Evolutionary conservation across 2,329 filamentous ascomycete species (phyloP).

Genomic region (Sphaerulina populicola): DNA sequence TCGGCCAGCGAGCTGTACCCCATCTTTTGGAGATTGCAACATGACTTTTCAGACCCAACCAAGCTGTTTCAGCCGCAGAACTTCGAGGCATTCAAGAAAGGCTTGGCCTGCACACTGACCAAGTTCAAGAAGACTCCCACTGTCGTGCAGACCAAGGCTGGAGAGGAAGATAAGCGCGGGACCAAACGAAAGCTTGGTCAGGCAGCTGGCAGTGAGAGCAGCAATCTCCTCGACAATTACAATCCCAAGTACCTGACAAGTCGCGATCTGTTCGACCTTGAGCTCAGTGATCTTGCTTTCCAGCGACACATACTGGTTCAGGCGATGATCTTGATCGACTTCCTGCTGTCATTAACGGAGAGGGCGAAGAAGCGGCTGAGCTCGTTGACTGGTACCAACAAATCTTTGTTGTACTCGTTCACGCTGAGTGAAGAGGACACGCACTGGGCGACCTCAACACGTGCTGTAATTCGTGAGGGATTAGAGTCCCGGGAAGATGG

Average conservation of each 20-base stretch:
- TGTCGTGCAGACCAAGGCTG: constrained; percentile 61
- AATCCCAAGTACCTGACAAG: constrained; percentile 99
- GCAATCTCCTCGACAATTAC: constrained; percentile 61
- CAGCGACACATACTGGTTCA: constrained; percentile 91
- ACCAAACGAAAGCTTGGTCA: constrained; percentile 57
- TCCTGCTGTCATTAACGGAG: constrained; percentile 80
- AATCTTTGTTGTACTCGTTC: constrained; percentile 76
- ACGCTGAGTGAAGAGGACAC: constrained; percentile 75
- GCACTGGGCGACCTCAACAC: constrained; percentile 73
- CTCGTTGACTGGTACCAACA: constrained; percentile 58
- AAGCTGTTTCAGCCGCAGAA: constrained; percentile 63
- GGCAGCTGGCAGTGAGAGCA: constrained; percentile 9
- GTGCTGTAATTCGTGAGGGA: constrained; percentile 70
- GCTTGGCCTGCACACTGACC: constrained; percentile 55
- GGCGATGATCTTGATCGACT: constrained; percentile 87
- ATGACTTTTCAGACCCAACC: constrained; percentile 84
- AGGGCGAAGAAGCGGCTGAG: constrained; percentile 72
- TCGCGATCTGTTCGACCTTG: constrained; percentile 86
- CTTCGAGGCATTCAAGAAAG: constrained; percentile 57
- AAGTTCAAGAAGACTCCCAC: constrained; percentile 66
- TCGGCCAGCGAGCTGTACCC: constrained; percentile 73
- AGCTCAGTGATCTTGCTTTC: constrained; percentile 93
- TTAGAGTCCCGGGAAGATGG: constrained; percentile 58
- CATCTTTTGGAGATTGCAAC: constrained; percentile 86
- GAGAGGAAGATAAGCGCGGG: constrained; percentile 54